These are phyloP conservation scores for Populus hybrid DNA, from an alignment of 441 rosid genomes.

Conservation along the genomic window DNA sequence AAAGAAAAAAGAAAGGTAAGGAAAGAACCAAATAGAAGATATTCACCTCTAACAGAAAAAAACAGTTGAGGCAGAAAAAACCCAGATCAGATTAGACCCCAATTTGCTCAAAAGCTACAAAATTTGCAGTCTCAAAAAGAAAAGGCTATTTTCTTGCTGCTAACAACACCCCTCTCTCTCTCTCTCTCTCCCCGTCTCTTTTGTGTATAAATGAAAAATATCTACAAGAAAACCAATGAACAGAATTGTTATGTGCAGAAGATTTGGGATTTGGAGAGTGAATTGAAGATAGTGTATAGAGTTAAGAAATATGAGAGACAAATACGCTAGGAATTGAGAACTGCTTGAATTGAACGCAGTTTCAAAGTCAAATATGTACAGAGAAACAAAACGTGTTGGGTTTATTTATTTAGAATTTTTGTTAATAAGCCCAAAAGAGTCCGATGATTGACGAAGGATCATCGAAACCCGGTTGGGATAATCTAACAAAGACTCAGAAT, in stretches of 20 bases:
- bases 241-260: not conserved
- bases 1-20: conserved; percentile 1
- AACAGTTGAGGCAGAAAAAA: conserved; percentile 30
- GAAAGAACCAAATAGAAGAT: conserved; percentile 30
- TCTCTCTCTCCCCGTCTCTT: conserved; percentile 7
- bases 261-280: not conserved
- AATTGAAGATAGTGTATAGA: conserved; percentile 5
- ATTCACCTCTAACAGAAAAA: conserved; percentile 38
- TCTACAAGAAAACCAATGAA: not conserved
- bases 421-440: conserved; percentile 17
- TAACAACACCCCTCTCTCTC: conserved; percentile 1
- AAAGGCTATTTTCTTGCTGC: conserved; percentile 13
- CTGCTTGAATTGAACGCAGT: conserved; percentile 44
- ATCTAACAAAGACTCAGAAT: conserved; percentile 3
- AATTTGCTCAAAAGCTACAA: conserved; percentile 31
- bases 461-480: conserved; percentile 28
- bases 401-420: not conserved
- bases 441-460: conserved; percentile 23
- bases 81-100: conserved; percentile 62
- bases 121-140: conserved; percentile 14
- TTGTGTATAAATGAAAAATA: conserved; percentile 12
- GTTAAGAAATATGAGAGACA: conserved; percentile 21
- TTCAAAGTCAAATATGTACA: conserved; percentile 43
- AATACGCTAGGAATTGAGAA: conserved; percentile 31
- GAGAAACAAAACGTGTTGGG: not conserved